These are phyloP conservation scores for Alternaria incomplexa DNA, from an alignment of 2,329 filamentous ascomycete genomes.

Conservation along the genomic window DNA sequence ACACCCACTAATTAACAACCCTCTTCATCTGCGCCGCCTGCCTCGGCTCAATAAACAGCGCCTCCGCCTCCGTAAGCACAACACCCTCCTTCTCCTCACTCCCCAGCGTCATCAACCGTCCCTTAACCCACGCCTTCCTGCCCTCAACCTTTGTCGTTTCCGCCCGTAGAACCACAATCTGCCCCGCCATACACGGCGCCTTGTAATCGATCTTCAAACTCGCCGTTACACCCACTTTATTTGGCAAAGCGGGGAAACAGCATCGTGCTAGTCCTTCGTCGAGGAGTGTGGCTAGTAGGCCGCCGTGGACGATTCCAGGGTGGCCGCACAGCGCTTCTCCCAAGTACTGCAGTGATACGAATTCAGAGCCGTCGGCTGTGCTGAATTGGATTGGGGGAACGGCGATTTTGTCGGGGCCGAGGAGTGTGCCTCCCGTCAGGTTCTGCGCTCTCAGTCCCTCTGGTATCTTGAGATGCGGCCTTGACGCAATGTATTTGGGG, in stretches of 20 bases:
- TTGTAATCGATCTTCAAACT: constrained; percentile 84
- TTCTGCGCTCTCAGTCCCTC: constrained; percentile 71
- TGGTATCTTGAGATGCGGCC: constrained; percentile 89
- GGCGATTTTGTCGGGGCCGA: constrained; percentile 75
- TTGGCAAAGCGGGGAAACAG: constrained; percentile 86
- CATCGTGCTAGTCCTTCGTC: constrained; percentile 89
- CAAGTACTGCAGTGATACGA: constrained; percentile 75
- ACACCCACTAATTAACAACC: constrained; percentile 27
- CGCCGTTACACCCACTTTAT: constrained; percentile 85
- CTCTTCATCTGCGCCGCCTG: constrained; percentile 64
- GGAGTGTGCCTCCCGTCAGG: constrained; percentile 80
- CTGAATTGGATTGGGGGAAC: constrained; percentile 82
- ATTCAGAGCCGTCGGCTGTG: constrained; percentile 57
- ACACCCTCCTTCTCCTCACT: constrained; percentile 59
- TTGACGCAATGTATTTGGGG: constrained; percentile 72
- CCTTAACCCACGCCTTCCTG: constrained; percentile 92
- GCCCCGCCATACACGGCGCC: constrained; percentile 75
- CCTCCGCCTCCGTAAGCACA: constrained; percentile 81
- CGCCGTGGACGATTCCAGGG: constrained; percentile 88
- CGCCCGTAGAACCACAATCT: constrained; percentile 78
- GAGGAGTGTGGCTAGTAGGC: constrained; percentile 86
- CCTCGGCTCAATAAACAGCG: constrained; percentile 87
- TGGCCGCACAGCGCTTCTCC: constrained; percentile 85
- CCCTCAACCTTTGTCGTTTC: constrained; percentile 86
- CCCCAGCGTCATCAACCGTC: constrained; percentile 80